Evolutionary conservation across 306 rosid genomes (phyloP), one percentile per base, ranked within the genome.

Genomic region (Malus sieversii): DNA sequence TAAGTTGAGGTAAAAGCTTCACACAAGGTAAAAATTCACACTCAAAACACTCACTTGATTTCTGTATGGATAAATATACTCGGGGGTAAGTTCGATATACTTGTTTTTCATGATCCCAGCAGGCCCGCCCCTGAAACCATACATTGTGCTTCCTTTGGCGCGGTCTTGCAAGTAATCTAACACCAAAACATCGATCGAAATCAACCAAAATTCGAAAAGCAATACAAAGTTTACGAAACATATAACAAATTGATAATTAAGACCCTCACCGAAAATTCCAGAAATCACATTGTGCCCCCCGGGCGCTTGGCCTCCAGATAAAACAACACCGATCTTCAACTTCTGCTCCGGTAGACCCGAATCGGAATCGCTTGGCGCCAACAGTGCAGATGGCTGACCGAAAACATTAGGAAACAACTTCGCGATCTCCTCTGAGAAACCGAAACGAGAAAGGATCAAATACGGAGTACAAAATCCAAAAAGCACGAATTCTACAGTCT

Each of bases 261-360:
- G 48, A 81, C 29, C 61, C 76, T 72, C 76, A 96, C 99, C 99
- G 59, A 84, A 92, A 40, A 96, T 85, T 82, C 99, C 99, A 66
- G 90, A 88, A 30, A 96, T 96, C 68, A 96, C 99, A 82, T 96
- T 96, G 85, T 96, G 99, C 7, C 99, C 99, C 30, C 98, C 99
- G 1, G 99, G 99, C 67, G 99, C 98, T 71, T 92, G 98, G 71
- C 99, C 99, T 65, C 99, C 99, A 19, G 99, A 96, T 81, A 96
- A 83, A 74, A 96, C 99, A 4, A 92, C 97, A 7, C 99, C 99
- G 19, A 96, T 89, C 91, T 92, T 96, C 88, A 96, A 62, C 88
- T 83, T 88, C 75, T 71, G 82, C 35, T 73, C 72, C 2, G 87
- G 65, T 30, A 30, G 82, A 51, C 19, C 72, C 4, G 81, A 3